Base-by-base conservation (phyloP, 2,329 filamentous ascomycete genomes). In the Aspergillus ochraceoroseus region DNA sequence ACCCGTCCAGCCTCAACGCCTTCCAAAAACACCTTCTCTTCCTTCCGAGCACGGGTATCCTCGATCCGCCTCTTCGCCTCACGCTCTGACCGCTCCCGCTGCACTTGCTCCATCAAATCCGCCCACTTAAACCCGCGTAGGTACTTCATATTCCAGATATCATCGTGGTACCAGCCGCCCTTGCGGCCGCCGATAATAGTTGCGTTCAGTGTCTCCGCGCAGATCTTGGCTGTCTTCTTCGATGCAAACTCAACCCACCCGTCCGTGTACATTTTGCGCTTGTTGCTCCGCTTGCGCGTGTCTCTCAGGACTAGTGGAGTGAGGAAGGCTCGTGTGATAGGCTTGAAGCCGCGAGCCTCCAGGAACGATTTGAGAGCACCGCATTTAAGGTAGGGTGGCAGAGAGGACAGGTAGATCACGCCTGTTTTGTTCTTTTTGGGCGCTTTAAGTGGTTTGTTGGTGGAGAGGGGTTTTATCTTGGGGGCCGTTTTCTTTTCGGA, bases 371-470 rank as follows among this genome's bases (percentile, higher is more conserved):
- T 69, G n/a, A 71, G 52, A 0, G 67, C 65, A 32, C 59, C 66
- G n/a, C 68, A 68, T 46, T 69, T 70, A n/a, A 71, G 59, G 40
- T 71, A 70, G 17, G 69, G 69, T 3, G 69, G 69, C 2, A 71
- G 51, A 2, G 68, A 70, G 17, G 66, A 68, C 18, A 71, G 54
- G 43, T 70, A 71, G 28, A 71, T 52, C 3, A 71, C 67, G 22
- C 68, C 68, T 0, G 62, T 59, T 47, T 68, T 68, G 28, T 65
- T 46, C 25, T 56, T 56, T 38, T 52, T 55, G 15, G 66, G 66
- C 29, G 62, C 55, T 34, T 49, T 53, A 25, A 43, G 28, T 0
- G 47, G 30, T 38, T 62, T 56, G 28, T 32, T 38, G 32, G 49
- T 46, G 14, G 36, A 41, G 14, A 47, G 23, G 6, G 44, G 34